phyloP scores from a whole-genome alignment of 331 rosid genomes.

The Malus hybrid region DNA sequence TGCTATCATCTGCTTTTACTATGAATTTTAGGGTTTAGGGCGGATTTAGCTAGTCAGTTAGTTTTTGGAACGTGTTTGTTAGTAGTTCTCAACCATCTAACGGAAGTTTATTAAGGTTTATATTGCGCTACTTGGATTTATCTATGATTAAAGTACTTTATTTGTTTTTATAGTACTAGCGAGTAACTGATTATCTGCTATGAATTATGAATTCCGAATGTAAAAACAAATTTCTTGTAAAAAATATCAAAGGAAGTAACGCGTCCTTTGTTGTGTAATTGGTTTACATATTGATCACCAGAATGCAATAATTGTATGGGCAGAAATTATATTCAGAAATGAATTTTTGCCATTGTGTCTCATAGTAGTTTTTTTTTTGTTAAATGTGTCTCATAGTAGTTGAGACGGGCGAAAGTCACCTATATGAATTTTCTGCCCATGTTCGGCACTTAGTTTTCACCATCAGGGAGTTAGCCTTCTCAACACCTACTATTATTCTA shows the following conservation, averaged over 20 bases:
- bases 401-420: not conserved
- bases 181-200: not conserved
- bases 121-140: not conserved
- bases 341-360: not conserved
- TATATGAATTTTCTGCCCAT: not conserved
- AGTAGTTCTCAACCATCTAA: not conserved
- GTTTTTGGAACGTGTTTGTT: not conserved
- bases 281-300: too few relatives aligned
- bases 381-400: not conserved
- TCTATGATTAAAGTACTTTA: not conserved
- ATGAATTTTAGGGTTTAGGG: not conserved
- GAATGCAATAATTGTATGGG: not conserved
- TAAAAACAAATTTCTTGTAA: too few relatives aligned
- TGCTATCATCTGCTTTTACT: not conserved
- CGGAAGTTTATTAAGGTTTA: not conserved
- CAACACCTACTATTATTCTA: not conserved
- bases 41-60: not conserved
- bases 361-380: not conserved
- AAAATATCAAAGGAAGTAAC: too few relatives aligned
- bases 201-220: not conserved
- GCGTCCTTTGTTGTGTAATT: too few relatives aligned
- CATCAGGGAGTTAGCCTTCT: not conserved
- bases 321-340: not conserved
- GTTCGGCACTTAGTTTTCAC: not conserved
- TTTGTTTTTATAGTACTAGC: not conserved